Evolutionary conservation across 2,329 filamentous ascomycete species (phyloP).

Genomic region (Aspergillus jensenii): DNA sequence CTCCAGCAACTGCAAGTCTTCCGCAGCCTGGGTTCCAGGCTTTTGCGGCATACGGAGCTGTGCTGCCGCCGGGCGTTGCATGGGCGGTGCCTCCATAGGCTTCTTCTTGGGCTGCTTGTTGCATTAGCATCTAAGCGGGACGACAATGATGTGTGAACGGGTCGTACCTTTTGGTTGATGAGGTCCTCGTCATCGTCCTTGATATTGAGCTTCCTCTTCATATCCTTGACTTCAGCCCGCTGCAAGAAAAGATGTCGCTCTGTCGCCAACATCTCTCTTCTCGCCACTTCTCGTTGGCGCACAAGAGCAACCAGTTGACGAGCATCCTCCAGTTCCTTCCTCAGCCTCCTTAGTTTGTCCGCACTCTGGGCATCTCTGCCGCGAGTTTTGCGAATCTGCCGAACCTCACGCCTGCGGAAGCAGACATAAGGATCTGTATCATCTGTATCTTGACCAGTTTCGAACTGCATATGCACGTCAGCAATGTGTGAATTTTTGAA

Average conservation of each 20-base stretch:
- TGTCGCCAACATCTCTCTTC: slow-evolving; percentile 71
- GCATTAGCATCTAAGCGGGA: slow-evolving; percentile 39
- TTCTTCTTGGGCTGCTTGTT: slow-evolving; percentile 68
- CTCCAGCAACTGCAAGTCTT: slow-evolving; percentile 73
- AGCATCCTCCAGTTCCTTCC: slow-evolving; percentile 86
- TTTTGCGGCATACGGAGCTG: slow-evolving; percentile 70
- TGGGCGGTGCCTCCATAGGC: slow-evolving; percentile 58
- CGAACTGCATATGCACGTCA: slow-evolving; percentile 56
- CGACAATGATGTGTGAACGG: slow-evolving; percentile 11
- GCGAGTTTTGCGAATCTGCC: slow-evolving; percentile 91
- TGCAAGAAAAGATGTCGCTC: slow-evolving; percentile 82
- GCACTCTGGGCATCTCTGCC: slow-evolving; percentile 90
- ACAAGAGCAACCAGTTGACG: slow-evolving; percentile 76
- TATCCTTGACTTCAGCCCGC: slow-evolving; percentile 76
- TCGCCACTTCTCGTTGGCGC: slow-evolving; percentile 74
- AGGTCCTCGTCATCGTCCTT: slow-evolving; percentile 92
- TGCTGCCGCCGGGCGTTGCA: slow-evolving; percentile 61
- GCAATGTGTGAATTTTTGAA: slow-evolving; percentile 1
- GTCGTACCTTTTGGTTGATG: slow-evolving; percentile 83
- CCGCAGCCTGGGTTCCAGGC: slow-evolving; percentile 71
- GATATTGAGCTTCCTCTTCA: slow-evolving; percentile 84
- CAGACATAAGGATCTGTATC: slow-evolving; percentile 97
- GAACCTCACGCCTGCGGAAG: slow-evolving; percentile 90
- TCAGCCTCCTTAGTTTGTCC: slow-evolving; percentile 89
- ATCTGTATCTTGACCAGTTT: slow-evolving; percentile 90